Base-by-base conservation (phyloP, 495 filamentous ascomycete genomes). In the Pyrenula massariospora region DNA sequence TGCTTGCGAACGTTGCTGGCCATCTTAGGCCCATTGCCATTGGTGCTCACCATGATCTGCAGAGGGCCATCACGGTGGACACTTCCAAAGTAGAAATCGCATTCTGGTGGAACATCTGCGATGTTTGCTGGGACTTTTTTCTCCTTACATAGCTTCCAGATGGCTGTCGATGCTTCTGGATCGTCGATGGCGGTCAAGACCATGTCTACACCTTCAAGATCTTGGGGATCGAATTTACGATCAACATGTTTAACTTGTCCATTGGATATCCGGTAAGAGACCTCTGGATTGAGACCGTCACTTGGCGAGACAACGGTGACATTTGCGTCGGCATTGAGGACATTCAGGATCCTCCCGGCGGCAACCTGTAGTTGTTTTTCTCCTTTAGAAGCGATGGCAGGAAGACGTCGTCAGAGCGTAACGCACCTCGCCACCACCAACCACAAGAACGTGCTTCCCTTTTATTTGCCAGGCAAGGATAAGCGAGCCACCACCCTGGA, bases 1-100 rank as follows among this genome's bases (percentile, higher is more conserved):
- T 86, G 81, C 68, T 85, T 80, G 52, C 94, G 73, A 42, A 98
- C 84, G 55, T 92, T 84, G 58, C 86, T 92, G 12, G 93, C 93
- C 56, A 97, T 68, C 71, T 92, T 86, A 1, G 93, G 93, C 0
- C 93, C 93, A 66, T 96, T 97, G 8, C 93, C 93, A 67, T 97
- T 97, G 11, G 93, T 98, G 68, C 86, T 91, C 52, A 98, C 91
- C 93, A 98, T 98, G 59, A 98, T 82, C 76, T 98, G 93, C 59
- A 98, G 69, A 10, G 93, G 94, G 0, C 93, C 93, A 69, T 97
- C 94, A 22, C 93, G 82, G 73, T 98, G 87, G 24, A 96, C 82
- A 68, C 86, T 91, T 51, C 93, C 93, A 68, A 98, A 98, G 70
- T 96, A 98, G 66, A 98, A 98, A 64, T 98, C 93, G 67, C 93